Base-by-base conservation (phyloP, 176 grass and related monocot species). In the Melocanna baccifera region DNA sequence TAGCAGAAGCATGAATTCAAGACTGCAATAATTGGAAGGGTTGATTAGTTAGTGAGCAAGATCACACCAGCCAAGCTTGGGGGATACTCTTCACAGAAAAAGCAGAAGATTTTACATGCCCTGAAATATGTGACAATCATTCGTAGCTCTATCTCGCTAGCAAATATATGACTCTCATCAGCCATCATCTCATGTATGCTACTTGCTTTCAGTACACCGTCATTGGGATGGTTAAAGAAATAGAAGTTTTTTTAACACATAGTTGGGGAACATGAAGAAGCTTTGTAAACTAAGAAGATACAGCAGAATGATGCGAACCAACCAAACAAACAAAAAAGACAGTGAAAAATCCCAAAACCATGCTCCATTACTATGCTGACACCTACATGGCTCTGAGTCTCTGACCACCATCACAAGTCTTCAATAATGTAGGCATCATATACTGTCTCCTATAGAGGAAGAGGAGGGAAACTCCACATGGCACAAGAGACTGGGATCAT, bases 1-100 rank as follows among this genome's bases (percentile, higher is more conserved):
- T 74, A 68, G 30, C 15, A 51, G 69, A 81, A 62, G 82, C 69
- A 75, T 46, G 77, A 59, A 63, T 85, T 76, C 77, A 81, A 76
- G 62, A 69, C 19, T 42, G 63, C 53, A 67, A 86, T 85, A 85
- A 81, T 85, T 81, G 18, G 23, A 42, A 43, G 15, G 62, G 19
- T 80, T 70, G 87, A 85, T 85, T 89, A 41, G 77, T 34, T 89
- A 89, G 78, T 64, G 88, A 63, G 62, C 83, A 89, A 85, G 32
- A 71, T 71, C 71, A 70, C 53, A 81, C 70, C 71, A 34, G 51
- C 70, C 32, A 89, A 81, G 32, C 77, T 85, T 89, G 36, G 13
- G 42, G 64, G 14, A 0, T 23, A 89, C 88, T 85, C 77, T 75
- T 85, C 77, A 52, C 23, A 42, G 16, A 18, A 37, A 78, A 88